These are phyloP conservation scores for Beauveria medogensis DNA, from an alignment of 2,329 filamentous ascomycete species.

Conservation along the genomic window DNA sequence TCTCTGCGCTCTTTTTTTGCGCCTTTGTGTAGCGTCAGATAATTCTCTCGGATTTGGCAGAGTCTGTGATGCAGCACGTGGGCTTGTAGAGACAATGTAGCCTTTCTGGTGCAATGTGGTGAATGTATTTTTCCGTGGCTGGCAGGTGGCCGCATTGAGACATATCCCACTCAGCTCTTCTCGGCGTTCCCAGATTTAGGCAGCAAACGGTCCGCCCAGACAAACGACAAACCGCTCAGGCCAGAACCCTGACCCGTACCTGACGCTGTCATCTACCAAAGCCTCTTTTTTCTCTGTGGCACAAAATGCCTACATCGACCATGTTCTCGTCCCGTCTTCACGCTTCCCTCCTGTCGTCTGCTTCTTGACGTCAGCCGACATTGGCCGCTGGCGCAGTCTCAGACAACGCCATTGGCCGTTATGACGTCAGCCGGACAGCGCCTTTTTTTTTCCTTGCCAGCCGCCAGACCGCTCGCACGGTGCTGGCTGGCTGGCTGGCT, in stretches of 20 bases:
- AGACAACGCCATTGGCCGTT: slow-evolving; percentile 7
- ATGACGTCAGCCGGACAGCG: slow-evolving; percentile 12
- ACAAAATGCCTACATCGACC: neutral
- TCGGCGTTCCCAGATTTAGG: neutral
- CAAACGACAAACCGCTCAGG: neutral
- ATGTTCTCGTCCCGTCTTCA: neutral
- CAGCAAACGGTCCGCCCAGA: slow-evolving; percentile 3
- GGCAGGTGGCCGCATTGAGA: too few species aligned
- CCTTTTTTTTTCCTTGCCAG: neutral
- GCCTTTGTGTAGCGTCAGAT: neutral
- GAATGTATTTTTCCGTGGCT: neutral
- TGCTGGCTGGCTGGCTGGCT: neutral
- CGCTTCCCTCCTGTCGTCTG: neutral
- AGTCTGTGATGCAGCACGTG: too few species aligned
- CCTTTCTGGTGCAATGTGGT: neutral
- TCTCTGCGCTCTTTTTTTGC: neutral
- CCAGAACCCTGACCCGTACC: neutral
- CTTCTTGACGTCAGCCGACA: slow-evolving; percentile 12
- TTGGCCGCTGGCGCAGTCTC: neutral
- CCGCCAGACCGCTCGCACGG: neutral
- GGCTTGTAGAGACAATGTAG: too few species aligned
- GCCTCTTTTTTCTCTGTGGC: neutral
- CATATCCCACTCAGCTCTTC: neutral
- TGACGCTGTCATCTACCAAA: neutral
- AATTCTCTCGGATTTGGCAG: neutral